Conservation (phyloP, 495 filamentous ascomycete species). For the Penicillium dipodomyicola region DNA sequence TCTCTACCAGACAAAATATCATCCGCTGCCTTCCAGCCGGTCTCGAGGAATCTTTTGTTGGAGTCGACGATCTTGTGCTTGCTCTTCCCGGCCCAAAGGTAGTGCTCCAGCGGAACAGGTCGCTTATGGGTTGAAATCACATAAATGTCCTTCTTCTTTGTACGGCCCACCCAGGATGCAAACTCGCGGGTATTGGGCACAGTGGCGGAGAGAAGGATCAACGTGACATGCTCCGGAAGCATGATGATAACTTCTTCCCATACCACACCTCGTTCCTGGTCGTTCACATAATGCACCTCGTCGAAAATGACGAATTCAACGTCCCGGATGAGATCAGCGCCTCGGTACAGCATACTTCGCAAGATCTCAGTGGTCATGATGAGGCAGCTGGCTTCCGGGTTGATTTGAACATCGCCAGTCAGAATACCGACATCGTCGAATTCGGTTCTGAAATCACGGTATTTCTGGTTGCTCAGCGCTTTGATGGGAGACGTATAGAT, state of each 20-base stretch:
- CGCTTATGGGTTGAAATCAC: slow-evolving; percentile 96
- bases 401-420: slow-evolving; percentile 97
- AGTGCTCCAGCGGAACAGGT: slow-evolving; percentile 93
- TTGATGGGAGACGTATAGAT: slow-evolving; percentile 99
- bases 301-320: slow-evolving; percentile 99
- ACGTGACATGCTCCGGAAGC: slow-evolving; percentile 92
- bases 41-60: slow-evolving; percentile 84
- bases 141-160: slow-evolving; percentile 98
- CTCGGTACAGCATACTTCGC: slow-evolving; percentile 96
- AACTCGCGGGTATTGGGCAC: slow-evolving; percentile 98
- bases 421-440: slow-evolving; percentile 97
- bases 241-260: slow-evolving; percentile 99
- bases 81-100: slow-evolving; percentile 86
- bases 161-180: slow-evolving; percentile 95
- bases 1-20: slow-evolving; percentile 78
- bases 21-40: slow-evolving; percentile 93
- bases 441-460: slow-evolving; percentile 81
- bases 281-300: slow-evolving; percentile 98
- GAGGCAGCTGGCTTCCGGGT: slow-evolving; percentile 93
- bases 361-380: slow-evolving; percentile 99
- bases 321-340: slow-evolving; percentile 92
- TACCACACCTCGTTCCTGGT: slow-evolving; percentile 93
- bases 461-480: slow-evolving; percentile 97
- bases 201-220: slow-evolving; percentile 93
- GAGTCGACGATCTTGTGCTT: slow-evolving; percentile 93